These are phyloP conservation scores for Amphicarpaea edgeworthii DNA, from an alignment of 306 rosid species.

Conservation along the genomic window DNA sequence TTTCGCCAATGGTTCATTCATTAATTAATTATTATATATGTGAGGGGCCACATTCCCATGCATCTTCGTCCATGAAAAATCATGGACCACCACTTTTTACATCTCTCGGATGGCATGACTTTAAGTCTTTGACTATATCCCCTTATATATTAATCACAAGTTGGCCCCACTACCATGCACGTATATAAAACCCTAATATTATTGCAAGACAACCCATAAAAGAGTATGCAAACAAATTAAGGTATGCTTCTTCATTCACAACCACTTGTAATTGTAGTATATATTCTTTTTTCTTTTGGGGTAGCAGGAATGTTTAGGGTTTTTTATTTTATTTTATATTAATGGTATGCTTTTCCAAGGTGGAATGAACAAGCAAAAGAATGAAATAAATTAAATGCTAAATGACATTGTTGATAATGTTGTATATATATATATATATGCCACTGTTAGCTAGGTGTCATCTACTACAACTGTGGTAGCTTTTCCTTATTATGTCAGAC, in stretches of 20 bases:
- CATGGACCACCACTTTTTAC: conserved; percentile 35
- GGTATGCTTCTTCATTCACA: conserved; percentile 40
- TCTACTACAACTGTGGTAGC: neutral
- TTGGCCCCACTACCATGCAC: conserved; percentile 58
- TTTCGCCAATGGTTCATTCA: conserved; percentile 37
- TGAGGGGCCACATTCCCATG: conserved; percentile 38
- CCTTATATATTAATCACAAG: neutral
- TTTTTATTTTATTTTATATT: too few relatives aligned
- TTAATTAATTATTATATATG: neutral
- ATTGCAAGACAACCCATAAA: conserved; percentile 2
- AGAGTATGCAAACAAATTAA: conserved; percentile 1
- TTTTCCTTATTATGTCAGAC: conserved; percentile 31
- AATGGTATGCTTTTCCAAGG: neutral
- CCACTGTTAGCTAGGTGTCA: conserved; percentile 14
- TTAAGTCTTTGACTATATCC: conserved; percentile 2
- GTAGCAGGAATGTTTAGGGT: conserved; percentile 41
- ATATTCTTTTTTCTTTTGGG: neutral
- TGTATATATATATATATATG: neutral
- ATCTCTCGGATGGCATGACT: conserved; percentile 22
- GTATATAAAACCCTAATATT: conserved; percentile 25
- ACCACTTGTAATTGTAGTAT: conserved; percentile 12
- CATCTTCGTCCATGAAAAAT: conserved; percentile 40
- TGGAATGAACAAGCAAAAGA: conserved; percentile 8
- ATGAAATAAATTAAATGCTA: conserved; percentile 32
- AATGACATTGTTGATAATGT: conserved; percentile 39